These are phyloP conservation scores for Trichoderma semiorbis DNA, from an alignment of 2,329 filamentous ascomycete genomes.

Conservation along the genomic window DNA sequence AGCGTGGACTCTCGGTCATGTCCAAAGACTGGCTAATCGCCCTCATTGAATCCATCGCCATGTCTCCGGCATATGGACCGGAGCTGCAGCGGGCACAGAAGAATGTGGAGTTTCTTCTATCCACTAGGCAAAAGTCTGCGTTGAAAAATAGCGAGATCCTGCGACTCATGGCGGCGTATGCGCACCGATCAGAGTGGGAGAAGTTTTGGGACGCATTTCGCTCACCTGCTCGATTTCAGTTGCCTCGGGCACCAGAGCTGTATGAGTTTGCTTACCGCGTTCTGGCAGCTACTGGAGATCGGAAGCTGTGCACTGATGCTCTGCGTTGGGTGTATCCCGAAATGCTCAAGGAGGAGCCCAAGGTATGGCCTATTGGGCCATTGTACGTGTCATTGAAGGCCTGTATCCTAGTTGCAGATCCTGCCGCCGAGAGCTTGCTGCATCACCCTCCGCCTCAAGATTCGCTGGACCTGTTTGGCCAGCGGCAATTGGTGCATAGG, in stretches of 20 bases:
- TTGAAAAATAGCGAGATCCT: conserved; percentile 40
- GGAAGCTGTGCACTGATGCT: conserved; percentile 43
- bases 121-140: conserved; percentile 32
- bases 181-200: conserved; percentile 47
- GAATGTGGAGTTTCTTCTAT: conserved; percentile 45
- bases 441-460: conserved; percentile 19
- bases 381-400: conserved; percentile 48
- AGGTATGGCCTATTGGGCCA: conserved; percentile 41
- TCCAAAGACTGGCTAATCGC: conserved; percentile 47
- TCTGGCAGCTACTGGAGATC: conserved; percentile 44
- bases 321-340: conserved; percentile 55
- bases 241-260: conserved; percentile 47
- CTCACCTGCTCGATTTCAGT: conserved; percentile 48
- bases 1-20: conserved; percentile 43
- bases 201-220: conserved; percentile 61
- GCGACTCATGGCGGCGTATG: conserved; percentile 46
- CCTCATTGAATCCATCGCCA: conserved; percentile 41
- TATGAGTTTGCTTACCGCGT: conserved; percentile 53
- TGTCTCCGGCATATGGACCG: conserved; percentile 29
- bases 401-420: conserved; percentile 56
- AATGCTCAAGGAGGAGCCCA: conserved; percentile 54
- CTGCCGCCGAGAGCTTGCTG: conserved; percentile 39
- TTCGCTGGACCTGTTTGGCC: conserved; percentile 17
- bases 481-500: conserved; percentile 27
- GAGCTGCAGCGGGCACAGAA: conserved; percentile 39